Evolutionary conservation across 2,329 filamentous ascomycete species (phyloP).

Genomic region (Aulographum hederae): DNA sequence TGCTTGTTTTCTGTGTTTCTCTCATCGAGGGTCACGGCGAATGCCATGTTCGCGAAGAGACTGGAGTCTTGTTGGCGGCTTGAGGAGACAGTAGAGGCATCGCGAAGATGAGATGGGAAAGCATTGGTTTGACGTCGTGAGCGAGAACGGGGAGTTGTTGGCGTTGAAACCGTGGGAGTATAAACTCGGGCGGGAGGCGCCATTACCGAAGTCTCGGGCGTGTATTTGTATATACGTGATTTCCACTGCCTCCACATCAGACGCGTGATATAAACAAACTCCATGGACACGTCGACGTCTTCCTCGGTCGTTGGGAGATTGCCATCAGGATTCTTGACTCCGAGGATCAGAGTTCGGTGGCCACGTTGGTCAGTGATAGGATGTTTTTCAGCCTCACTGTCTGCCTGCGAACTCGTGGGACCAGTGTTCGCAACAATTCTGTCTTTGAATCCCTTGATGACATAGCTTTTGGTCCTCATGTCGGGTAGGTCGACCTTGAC

Average conservation of each 20-base stretch:
- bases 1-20: conserved; percentile 37
- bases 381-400: conserved; percentile 10
- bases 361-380: conserved; percentile 23
- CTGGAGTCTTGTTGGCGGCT: conserved; percentile 13
- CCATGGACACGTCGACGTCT: conserved; percentile 20
- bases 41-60: conserved; percentile 67
- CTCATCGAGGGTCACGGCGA: conserved; percentile 57
- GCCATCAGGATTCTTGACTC: conserved; percentile 18
- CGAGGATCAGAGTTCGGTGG: conserved; percentile 19
- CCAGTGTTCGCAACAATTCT: conserved; percentile 8
- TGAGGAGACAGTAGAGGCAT: conserved; percentile 6
- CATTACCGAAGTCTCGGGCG: conserved; percentile 3
- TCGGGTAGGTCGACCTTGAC: conserved; percentile 27
- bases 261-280: conserved; percentile 23
- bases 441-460: conserved; percentile 24
- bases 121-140: conserved; percentile 19
- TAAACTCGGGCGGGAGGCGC: conserved; percentile 1
- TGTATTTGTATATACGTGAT: conserved; percentile 9
- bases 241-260: conserved; percentile 23
- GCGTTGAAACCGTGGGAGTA: conserved; percentile 12
- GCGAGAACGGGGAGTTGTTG: conserved; percentile 30
- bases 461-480: conserved; percentile 25
- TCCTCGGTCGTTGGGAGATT: conserved; percentile 1
- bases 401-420: too few relatives aligned
- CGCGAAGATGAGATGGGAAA: neutral